phyloP scores from a whole-genome alignment of 352 stramenopile species.

The Pythium sp. region DNA sequence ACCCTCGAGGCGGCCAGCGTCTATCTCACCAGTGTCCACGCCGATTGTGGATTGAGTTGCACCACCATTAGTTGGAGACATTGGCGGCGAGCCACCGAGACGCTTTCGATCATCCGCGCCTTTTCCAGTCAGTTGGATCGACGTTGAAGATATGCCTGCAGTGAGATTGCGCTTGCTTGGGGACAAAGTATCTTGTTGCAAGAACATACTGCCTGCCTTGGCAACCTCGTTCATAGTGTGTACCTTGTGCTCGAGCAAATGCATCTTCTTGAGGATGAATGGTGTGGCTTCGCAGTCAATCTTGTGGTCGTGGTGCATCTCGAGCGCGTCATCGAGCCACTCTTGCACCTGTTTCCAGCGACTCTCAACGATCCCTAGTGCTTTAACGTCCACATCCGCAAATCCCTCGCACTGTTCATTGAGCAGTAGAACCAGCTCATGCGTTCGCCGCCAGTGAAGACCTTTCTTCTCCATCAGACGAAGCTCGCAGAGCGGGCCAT shows the following conservation, averaged over 20 bases:
- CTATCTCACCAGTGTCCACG: conserved; percentile 18
- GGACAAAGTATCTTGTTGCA: not conserved
- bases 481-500: conserved; percentile 60
- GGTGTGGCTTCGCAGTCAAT: conserved; percentile 67
- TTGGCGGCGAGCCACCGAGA: not conserved
- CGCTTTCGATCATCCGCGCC: not conserved
- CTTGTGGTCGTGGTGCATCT: conserved; percentile 58
- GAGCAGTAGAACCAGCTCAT: conserved; percentile 61
- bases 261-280: conserved; percentile 70
- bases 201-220: conserved; percentile 7
- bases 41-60: not conserved
- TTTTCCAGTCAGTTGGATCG: not conserved
- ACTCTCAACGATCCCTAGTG: conserved; percentile 45
- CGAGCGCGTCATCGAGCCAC: conserved; percentile 58
- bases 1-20: conserved; percentile 53
- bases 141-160: not conserved
- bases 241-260: conserved; percentile 31
- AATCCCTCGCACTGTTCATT: conserved; percentile 77
- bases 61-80: not conserved
- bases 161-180: conserved; percentile 9
- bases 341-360: conserved; percentile 64
- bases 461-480: conserved; percentile 65
- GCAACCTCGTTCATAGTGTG: not conserved
- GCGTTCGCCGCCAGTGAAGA: conserved; percentile 68
- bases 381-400: conserved; percentile 44